Evolutionary conservation across 352 stramenopile genomes (phyloP), one percentile per base, ranked within the genome.

Genomic region (Pythium coloratum): DNA sequence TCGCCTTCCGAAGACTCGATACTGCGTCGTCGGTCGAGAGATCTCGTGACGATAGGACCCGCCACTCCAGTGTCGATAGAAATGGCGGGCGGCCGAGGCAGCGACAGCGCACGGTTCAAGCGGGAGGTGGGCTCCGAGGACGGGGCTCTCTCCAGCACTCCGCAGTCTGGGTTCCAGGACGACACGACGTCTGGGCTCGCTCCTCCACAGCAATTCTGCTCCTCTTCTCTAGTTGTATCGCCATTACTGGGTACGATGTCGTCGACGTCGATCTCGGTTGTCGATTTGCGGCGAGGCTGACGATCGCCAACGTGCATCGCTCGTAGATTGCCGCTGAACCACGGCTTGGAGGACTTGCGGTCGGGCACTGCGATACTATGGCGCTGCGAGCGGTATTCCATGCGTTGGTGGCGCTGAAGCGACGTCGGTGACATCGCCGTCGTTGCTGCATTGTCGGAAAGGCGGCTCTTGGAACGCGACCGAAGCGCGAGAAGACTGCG

Each of bases 221-320:
- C 18, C 14, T 59, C 59, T 6, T 60, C 63, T 6, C 18, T 44
- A 47, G 36, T 34, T 13, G 66, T n/a, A 7, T 73, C 68, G 8
- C 49, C 50, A 40, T 36, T 40, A 18, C 36, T 56, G 26, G 20
- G 20, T 2, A 38, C 42, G 28, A 34, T 34, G 33, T 56, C 63
- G 8, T 14, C 34, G 3, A 32, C 30, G 18, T 73, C 67, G 13
- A 70, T 18, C 14, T 83, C 76, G 0, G 57, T 76, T 12, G 53
- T 70, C 33, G 82, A 88, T 38, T 82, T 79, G 33, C 88, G 88
- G 13, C 81, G 71, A 6, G 81, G 78, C 10, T 84, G 63, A 34
- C 82, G 76, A 55, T 92, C 84, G 33, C 66, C 72, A 9, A 92
- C 78, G 62, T 92, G 84, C 67, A 92, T 90, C 7, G 84, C 84